A percentile compares a stretch with the other conserved stretches of the same genome.
Evolutionary conservation across 768 basidiomycete species (phyloP).

Genomic region (Suillus fuscotomentosus): DNA sequence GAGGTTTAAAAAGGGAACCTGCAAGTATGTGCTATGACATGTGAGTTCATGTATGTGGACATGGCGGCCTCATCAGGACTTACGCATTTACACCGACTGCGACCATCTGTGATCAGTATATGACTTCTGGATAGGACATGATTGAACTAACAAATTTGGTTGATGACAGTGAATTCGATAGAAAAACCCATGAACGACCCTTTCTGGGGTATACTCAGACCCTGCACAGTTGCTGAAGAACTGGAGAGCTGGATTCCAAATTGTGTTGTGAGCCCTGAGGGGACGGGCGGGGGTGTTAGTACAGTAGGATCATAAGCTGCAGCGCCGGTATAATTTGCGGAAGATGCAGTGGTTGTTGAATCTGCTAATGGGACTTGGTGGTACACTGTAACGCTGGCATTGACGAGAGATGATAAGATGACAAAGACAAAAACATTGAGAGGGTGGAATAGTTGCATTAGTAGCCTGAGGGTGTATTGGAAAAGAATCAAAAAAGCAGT

Average conservation of each 20-base stretch:
- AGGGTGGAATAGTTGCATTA: not conserved
- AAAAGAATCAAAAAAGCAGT: not conserved
- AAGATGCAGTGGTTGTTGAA: conserved; percentile 17
- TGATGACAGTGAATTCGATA: conserved; percentile 62
- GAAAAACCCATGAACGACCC: conserved; percentile 57
- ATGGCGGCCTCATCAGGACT: not conserved
- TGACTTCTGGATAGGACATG: not conserved
- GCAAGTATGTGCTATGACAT: conserved; percentile 19
- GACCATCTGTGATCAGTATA: not conserved
- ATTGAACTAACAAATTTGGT: conserved; percentile 43
- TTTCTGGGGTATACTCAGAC: conserved; percentile 27
- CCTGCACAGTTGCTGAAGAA: conserved; percentile 14
- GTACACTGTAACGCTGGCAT: conserved; percentile 29
- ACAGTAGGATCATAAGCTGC: conserved; percentile 33
- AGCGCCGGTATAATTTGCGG: conserved; percentile 28
- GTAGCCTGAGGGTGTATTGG: not conserved
- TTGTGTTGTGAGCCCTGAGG: conserved; percentile 17
- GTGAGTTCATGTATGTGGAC: not conserved
- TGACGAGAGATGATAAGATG: conserved; percentile 1
- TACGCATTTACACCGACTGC: conserved; percentile 16
- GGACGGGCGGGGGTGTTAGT: conserved; percentile 30
- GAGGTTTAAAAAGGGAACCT: conserved; percentile 45
- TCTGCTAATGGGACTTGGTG: conserved; percentile 21
- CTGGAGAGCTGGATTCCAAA: conserved; percentile 22
- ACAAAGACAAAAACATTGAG: not conserved